These are phyloP conservation scores for Ilyonectria mors-panacis DNA, from an alignment of 2,329 filamentous ascomycete species.

Conservation along the genomic window DNA sequence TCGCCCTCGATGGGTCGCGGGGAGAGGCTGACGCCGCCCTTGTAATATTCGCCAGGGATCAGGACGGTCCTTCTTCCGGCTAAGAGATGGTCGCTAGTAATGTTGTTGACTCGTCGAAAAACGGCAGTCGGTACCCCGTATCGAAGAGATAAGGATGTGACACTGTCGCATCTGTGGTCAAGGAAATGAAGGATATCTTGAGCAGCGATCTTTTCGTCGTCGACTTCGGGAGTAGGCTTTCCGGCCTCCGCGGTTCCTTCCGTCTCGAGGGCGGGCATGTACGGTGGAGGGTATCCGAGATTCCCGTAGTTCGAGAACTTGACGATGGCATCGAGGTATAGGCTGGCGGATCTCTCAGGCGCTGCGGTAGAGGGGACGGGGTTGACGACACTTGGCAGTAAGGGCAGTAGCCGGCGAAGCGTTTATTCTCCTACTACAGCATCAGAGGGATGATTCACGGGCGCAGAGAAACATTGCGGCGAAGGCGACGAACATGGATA, in stretches of 20 bases:
- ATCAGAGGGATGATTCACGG: slow-evolving; percentile 28
- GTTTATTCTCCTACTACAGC: slow-evolving; percentile 69
- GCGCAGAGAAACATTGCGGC: slow-evolving; percentile 43
- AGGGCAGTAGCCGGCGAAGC: slow-evolving; percentile 78
- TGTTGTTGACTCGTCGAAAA: slow-evolving; percentile 77
- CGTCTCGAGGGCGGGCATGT: slow-evolving; percentile 46
- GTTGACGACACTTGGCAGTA: slow-evolving; percentile 81
- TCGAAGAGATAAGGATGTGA: slow-evolving; percentile 77
- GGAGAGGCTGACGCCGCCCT: slow-evolving; percentile 76
- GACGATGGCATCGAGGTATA: slow-evolving; percentile 64
- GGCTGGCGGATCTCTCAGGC: slow-evolving; percentile 77
- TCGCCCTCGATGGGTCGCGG: slow-evolving; percentile 81
- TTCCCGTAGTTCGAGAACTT: slow-evolving; percentile 40
- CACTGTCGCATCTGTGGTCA: slow-evolving; percentile 76
- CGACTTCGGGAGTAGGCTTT: slow-evolving; percentile 43
- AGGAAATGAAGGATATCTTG: slow-evolving; percentile 83
- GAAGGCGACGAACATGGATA: slow-evolving; percentile 69
- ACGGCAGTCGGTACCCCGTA: slow-evolving; percentile 77
- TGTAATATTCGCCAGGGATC: slow-evolving; percentile 80
- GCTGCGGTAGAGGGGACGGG: slow-evolving; percentile 71
- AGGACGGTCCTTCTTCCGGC: slow-evolving; percentile 77
- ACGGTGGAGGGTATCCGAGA: slow-evolving; percentile 58
- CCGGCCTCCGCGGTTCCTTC: slow-evolving; percentile 26
- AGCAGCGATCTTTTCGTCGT: slow-evolving; percentile 55
- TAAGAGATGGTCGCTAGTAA: slow-evolving; percentile 80